Evolutionary conservation across 352 stramenopile species (phyloP).

Genomic region (Phytophthora pinifolia): DNA sequence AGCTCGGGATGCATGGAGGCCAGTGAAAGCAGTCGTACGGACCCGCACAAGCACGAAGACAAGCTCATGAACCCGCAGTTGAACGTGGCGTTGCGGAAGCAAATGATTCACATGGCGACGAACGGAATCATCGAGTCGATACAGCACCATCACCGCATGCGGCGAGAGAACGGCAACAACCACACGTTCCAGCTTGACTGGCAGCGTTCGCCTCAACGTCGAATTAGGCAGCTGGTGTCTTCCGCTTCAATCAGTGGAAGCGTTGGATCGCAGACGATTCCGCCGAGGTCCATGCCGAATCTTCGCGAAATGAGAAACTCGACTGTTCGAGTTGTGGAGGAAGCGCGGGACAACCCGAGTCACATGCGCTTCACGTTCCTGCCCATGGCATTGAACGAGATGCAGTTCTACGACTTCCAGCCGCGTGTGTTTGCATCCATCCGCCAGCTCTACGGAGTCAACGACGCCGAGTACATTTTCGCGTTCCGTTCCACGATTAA

Average conservation of each 20-base stretch:
- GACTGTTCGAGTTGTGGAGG: conserved; percentile 66
- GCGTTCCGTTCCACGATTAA: conserved; percentile 85
- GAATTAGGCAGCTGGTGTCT: conserved; percentile 47
- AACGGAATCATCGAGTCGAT: conserved; percentile 88
- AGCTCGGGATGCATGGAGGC: conserved; percentile 21
- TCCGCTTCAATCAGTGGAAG: conserved; percentile 39
- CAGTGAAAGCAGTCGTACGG: conserved; percentile 10
- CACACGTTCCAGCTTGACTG: conserved; percentile 84
- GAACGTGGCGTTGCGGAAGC: conserved; percentile 77
- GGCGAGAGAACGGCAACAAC: conserved; percentile 68
- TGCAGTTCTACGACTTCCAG: conserved; percentile 90
- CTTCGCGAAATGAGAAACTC: conserved; percentile 46
- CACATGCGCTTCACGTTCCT: conserved; percentile 62
- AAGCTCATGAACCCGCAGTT: conserved; percentile 80
- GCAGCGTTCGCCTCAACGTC: conserved; percentile 62
- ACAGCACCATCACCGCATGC: conserved; percentile 74
- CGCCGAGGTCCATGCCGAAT: conserved; percentile 31
- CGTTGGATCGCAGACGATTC: conserved; percentile 33
- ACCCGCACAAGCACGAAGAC: conserved; percentile 34
- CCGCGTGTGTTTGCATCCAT: conserved; percentile 80
- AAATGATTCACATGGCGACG: conserved; percentile 91
- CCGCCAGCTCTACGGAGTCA: conserved; percentile 59
- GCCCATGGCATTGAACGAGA: conserved; percentile 71
- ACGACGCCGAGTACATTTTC: conserved; percentile 79
- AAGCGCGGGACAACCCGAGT: conserved; percentile 39